Evolutionary conservation across 2,329 filamentous ascomycete genomes (phyloP), one percentile per base, ranked within the genome.

Genomic region (Calonectria pseudoreteaudii): DNA sequence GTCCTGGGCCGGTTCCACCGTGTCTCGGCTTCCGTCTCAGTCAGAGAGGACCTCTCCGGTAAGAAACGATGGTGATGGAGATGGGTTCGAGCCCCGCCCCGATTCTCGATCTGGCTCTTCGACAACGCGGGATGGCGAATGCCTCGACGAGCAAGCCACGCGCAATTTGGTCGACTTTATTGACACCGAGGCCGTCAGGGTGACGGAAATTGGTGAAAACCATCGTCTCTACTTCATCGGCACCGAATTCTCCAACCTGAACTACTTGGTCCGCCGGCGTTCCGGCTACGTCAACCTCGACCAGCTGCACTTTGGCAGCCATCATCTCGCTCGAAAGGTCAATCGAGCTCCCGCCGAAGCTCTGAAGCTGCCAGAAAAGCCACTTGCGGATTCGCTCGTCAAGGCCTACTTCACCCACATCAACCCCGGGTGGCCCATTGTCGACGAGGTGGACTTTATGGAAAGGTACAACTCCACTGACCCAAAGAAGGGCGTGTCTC

Each of bases 221-320:
- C 86, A 88, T 20, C 86, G 88, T 30, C 86, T 88, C 14, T 89
- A 88, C 70, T 91, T 89, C 76, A 88, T 91, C 56, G 89, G 89
- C 9, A 88, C 88, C 70, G 88, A 90, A 74, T 86, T 89, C 72
- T 91, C 89, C 41, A 91, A 90, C 72, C 85, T 90, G 76, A 89
- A 89, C 69, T 90, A 90, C 75, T 82, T 90, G 52, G 86, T 90
- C 34, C 87, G 88, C 16, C 88, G 90, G 74, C 86, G 88, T 72
- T 81, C 82, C 14, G 73, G 79, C 16, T 75, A 80, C 20, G 49
- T 60, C 50, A 53, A 60, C 52, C 68, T 78, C 26, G 72, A 81
- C 16, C 77, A 80, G 31, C 78, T 83, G 34, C 85, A 86, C 75
- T 85, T 84, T 53, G 79, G 79, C 31, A 84, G 81, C 34, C 79